Evolutionary conservation across 2,329 filamentous ascomycete species (phyloP), one percentile per base, ranked within the genome.

Genomic region (Neoscytalidium dimidiatum): DNA sequence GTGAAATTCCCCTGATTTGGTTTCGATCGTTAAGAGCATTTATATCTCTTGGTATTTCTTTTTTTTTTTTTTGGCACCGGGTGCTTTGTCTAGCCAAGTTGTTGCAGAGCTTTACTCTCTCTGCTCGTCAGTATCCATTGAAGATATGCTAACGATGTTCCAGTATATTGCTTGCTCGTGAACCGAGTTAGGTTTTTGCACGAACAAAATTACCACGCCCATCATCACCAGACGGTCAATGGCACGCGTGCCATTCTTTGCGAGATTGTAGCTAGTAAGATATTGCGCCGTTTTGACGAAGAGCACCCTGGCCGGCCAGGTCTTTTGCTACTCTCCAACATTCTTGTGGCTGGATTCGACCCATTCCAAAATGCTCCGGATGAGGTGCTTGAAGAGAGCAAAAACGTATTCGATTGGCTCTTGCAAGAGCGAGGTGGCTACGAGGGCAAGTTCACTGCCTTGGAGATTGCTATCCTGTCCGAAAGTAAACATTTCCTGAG

Each of bases 391-490:
- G 80, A 82, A 17, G 83, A 90, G 69, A 86, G 85, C 31, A 81
- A 84, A 19, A 78, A 78, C 33, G 73, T 75, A 19, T 75, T 73
- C 49, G 76, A 77, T 66, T 84, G 81, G 75, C 77, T 81, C 2
- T 76, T 82, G 3, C 77, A 80, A 41, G 77, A 79, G 14, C 77
- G 80, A 58, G 77, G 80, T 13, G 82, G 82, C 6, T 79, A 82
- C 57, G 82, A 86, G 66, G 77, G 87, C 68, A 91, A 89, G 61
- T 78, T 94, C 64, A 92, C 91, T 0, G 90, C 92, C 13, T 83
- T 96, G 7, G 92, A 96, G 78, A 86, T 95, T 33, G 92, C 92
- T 62, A 95, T 95, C 67, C 82, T 95, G 41, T 92, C 89, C 1
- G 90, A 94, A 76, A 92, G 90, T 76, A 94, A 94, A 75, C 81